These are phyloP conservation scores for Pseudogymnoascus sp. DNA, from an alignment of 2,329 filamentous ascomycete species.

Conservation along the genomic window DNA sequence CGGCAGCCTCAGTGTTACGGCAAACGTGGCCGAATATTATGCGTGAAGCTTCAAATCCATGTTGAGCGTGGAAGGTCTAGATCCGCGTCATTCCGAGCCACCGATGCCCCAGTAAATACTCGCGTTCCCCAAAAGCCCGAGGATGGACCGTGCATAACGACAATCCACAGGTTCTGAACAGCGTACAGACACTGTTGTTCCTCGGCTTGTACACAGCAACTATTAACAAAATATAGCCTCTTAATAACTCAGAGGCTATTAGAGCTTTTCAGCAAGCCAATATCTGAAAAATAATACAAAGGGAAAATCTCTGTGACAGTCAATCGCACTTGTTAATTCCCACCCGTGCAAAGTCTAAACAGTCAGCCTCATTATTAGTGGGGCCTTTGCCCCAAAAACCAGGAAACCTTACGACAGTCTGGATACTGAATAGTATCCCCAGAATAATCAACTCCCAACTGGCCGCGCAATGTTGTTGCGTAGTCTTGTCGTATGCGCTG, in stretches of 20 bases:
- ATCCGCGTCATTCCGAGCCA: background rate
- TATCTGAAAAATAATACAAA: background rate
- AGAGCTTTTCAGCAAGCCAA: background rate
- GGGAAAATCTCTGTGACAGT: background rate
- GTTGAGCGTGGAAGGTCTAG: background rate
- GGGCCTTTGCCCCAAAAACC: background rate
- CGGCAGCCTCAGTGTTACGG: background rate
- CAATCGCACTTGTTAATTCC: background rate
- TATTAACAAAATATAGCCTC: background rate
- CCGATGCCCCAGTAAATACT: background rate
- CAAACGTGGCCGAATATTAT: background rate
- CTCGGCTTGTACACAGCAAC: background rate
- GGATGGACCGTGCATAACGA: background rate
- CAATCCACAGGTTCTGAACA: background rate
- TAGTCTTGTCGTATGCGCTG: constrained; percentile 2
- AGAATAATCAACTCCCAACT: constrained; percentile 8
- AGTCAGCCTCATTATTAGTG: constrained; percentile 6
- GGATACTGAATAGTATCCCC: background rate
- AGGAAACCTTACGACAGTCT: background rate
- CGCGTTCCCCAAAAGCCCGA: background rate
- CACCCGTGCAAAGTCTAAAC: background rate
- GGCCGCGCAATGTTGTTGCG: constrained; percentile 5
- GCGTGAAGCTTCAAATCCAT: background rate
- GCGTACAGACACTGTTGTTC: background rate
- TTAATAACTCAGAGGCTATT: background rate